Base-by-base conservation (phyloP, 73 alveolate genomes). In the Paramecium biaurelia region DNA sequence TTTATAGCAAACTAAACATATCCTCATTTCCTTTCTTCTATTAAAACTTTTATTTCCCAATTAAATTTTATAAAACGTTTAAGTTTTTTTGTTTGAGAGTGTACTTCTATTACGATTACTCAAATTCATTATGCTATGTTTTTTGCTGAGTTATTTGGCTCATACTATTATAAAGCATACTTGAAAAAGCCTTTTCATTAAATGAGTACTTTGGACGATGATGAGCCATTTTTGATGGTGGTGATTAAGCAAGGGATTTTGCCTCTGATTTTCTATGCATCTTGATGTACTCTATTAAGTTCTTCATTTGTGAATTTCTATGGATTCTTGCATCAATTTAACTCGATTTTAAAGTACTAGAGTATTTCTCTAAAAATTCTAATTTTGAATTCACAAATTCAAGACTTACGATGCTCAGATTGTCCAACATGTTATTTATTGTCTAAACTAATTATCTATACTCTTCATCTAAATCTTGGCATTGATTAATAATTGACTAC, bases 331-430 rank as follows among this genome's bases (percentile, higher is more conserved):
- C 90, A 42, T 79, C 90, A 12, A 79, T 26, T 45, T 79, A 23
- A 23, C 63, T 41, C 23, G 90, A 24, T 63, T 79, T 79, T 24
- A 79, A 35, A 23, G 76, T 47, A 24, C 18, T 3, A 1, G 76
- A 21, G 30, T 79, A 79, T 79, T 79, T 79, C 15, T 79, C 76
- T 45, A 79, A 79, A 79, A 79, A 79, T 18, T 26, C 56, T 41
- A 79, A 79, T 79, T 79, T 79, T 18, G 90, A 79, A 24, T 79
- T 43, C 41, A 79, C 90, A 45, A 79, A 79, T 79, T 79, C 90
- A 3, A 79, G 32, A 79, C 90, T 79, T 58, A 79, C 90, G 0
- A 12, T 24, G 20, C 74, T 15, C 5, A 79, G 74, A 23, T 79
- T 45, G 37, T 79, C 90, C 10, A 79, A 47, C 72, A 79, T 35